Evolutionary conservation across 257 asterid species (phyloP), one percentile per base, ranked within the genome.

Genomic region (Rhazya stricta): DNA sequence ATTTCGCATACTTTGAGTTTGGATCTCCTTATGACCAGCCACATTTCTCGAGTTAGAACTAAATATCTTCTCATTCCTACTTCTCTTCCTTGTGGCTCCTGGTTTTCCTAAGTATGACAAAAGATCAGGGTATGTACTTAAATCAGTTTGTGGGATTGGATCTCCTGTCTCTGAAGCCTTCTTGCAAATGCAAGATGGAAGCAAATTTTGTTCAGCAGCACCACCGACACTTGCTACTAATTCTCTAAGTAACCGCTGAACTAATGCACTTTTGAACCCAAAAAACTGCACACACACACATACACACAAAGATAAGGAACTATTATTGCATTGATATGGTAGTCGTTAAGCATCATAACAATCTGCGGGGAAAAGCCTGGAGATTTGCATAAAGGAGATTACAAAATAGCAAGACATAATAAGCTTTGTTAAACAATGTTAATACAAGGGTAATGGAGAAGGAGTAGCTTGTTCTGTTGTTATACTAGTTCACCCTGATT

Each of bases 251-350:
- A 94, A 78, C 85, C 97, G 88, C 81, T 88, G 99, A 65, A 94
- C 96, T 82, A 86, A 88, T 56, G 94, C 84, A 86, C 89, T 92
- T 77, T 85, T 92, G 85, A 94, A 92, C 71, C 99, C 99, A 61
- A 90, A 94, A 76, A 92, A 85, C 99, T 94, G 96, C 80, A 82
- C 51, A 74, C 66, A 75, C 73, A 82, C 80, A 82, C 51, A 74
- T 61, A 75, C 73, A 82, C 58, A 61, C 10, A 78, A 70, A 66
- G 74, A 50, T 53, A 69, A 76, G 72, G 71, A 72, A 66, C 10
- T 5, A 51, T 51, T 51, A 51, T 51, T 51, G 1, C 16, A 7
- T 51, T 51, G 58, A 21, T 51, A 25, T 51, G 58, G 21, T 21
- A 51, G 58, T 19, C 25, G 6, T 51, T 21, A 51, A 51, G 54